These are phyloP conservation scores for Tylopilus balloui DNA, from an alignment of 768 basidiomycete genomes.

Conservation along the genomic window DNA sequence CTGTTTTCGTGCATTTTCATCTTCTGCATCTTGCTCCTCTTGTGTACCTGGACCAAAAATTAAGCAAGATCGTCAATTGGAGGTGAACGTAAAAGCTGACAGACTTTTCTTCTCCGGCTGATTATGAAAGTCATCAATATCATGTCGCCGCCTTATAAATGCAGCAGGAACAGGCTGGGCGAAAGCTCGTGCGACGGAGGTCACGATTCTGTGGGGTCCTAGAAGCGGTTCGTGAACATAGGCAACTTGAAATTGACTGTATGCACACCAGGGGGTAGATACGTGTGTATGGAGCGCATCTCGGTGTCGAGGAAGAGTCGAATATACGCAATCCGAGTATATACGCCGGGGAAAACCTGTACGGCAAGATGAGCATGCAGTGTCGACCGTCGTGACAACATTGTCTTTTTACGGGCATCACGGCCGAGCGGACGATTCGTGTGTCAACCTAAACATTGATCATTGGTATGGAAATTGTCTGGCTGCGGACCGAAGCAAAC, in stretches of 20 bases:
- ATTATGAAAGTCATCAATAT: slow-evolving; percentile 6
- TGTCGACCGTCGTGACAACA: not conserved
- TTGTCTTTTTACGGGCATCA: not conserved
- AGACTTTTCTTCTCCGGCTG: slow-evolving; percentile 13
- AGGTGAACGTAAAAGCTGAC: not conserved
- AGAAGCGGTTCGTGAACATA: not conserved
- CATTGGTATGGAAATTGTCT: not conserved
- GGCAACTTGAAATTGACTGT: not conserved
- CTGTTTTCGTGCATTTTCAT: slow-evolving; percentile 40
- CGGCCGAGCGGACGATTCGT: not conserved
- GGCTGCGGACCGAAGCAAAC: not conserved
- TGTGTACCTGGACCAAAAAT: slow-evolving; percentile 36
- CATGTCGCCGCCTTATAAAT: slow-evolving; percentile 14
- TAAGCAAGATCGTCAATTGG: not conserved
- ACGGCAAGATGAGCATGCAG: not conserved
- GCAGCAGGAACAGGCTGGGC: slow-evolving; percentile 10
- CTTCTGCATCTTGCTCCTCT: slow-evolving; percentile 44
- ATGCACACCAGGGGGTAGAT: slow-evolving; percentile 3
- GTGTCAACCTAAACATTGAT: not conserved
- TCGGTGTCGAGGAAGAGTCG: not conserved
- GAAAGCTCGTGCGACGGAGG: slow-evolving; percentile 1
- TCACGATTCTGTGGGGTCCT: slow-evolving; percentile 14
- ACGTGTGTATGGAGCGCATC: not conserved
- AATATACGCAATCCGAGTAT: not conserved
- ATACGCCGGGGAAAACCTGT: not conserved